Percentiles rank a stretch among this genome's conserved stretches.
phyloP scores from a whole-genome alignment of 306 rosid genomes.

The Vachellia pachyceras region DNA sequence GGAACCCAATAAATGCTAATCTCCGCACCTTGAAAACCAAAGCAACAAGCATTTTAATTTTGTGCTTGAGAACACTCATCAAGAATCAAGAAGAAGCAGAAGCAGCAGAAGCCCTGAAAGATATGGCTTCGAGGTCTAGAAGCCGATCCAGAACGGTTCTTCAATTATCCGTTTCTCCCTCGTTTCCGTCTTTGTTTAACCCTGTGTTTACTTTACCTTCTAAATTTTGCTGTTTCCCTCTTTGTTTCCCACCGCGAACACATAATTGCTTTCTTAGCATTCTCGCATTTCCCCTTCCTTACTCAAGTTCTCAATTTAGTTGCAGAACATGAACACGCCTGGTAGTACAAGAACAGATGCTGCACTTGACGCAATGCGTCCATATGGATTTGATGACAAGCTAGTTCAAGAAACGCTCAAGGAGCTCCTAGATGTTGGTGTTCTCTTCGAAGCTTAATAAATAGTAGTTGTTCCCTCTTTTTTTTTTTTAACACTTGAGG shows the following conservation, averaged over 20 bases:
- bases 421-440: conserved; percentile 51
- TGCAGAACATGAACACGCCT: conserved; percentile 14
- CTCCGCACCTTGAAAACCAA: no score
- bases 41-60: no score
- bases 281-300: background rate
- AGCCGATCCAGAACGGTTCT: no score
- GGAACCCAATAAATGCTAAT: no score
- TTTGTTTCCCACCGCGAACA: background rate
- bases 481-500: background rate
- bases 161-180: no score
- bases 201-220: background rate
- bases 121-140: no score
- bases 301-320: background rate
- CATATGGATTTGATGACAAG: conserved; percentile 30
- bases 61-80: no score
- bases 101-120: no score
- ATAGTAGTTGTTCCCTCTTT: background rate
- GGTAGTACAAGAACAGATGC: conserved; percentile 50
- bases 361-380: conserved; percentile 51
- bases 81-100: no score
- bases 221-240: background rate
- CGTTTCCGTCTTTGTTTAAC: no score
- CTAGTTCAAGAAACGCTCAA: conserved; percentile 36
- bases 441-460: conserved; percentile 21
- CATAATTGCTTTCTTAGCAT: no score